Conservation (phyloP, 2,329 filamentous ascomycete genomes). For the Aspergillus fumigatus region DNA sequence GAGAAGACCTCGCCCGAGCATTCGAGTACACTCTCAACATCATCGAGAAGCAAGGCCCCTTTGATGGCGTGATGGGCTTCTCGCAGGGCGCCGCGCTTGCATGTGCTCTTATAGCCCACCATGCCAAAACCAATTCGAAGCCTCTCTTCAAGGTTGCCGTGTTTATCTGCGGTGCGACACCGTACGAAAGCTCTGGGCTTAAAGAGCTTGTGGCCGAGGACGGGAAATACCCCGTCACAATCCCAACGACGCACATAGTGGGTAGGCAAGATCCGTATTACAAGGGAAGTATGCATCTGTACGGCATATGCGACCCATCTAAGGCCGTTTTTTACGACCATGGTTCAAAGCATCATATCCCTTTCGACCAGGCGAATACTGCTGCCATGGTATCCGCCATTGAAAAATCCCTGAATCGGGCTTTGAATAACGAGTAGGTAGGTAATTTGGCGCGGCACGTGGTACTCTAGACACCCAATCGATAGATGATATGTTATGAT, state of each 20-base stretch:
- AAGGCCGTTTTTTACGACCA: constrained; percentile 34
- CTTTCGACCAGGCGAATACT: constrained; percentile 28
- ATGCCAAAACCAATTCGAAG: constrained; percentile 16
- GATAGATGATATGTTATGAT: background rate
- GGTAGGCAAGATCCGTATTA: constrained; percentile 33
- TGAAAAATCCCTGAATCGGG: constrained; percentile 22
- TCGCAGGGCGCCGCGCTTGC: constrained; percentile 29
- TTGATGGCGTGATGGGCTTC: constrained; percentile 31
- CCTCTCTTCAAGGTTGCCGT: constrained; percentile 29
- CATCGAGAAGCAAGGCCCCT: constrained; percentile 25
- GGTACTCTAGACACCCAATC: background rate
- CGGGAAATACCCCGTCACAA: constrained; percentile 21
- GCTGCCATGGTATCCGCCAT: constrained; percentile 24
- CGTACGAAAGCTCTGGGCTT: constrained; percentile 22
- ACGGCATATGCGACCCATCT: constrained; percentile 29
- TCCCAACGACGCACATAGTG: constrained; percentile 38
- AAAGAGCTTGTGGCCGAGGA: constrained; percentile 10
- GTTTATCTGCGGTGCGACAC: constrained; percentile 26
- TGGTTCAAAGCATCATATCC: constrained; percentile 30
- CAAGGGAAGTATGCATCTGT: constrained; percentile 25
- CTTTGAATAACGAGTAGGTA: constrained; percentile 7
- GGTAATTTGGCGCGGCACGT: background rate
- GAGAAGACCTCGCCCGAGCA: constrained; percentile 19
- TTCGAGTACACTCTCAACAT: constrained; percentile 20
- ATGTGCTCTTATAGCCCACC: constrained; percentile 21